phyloP scores from a whole-genome alignment of 1,284 basidiomycete genomes.

The Apiotrichum siamense region DNA sequence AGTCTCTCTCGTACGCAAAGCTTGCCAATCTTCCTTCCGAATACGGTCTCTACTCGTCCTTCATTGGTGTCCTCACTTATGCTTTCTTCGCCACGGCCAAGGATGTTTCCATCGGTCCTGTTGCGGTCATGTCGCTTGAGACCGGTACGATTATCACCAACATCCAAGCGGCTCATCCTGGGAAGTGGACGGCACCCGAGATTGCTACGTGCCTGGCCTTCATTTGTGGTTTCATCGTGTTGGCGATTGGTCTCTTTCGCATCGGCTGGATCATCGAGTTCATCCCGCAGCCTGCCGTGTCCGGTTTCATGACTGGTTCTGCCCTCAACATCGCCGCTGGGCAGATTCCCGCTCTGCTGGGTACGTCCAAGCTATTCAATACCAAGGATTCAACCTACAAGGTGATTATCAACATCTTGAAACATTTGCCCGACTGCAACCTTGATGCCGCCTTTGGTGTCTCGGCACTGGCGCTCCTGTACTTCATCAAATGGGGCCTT shows the following conservation, averaged over 20 bases:
- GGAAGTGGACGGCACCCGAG: constrained; percentile 58
- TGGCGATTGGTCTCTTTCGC: constrained; percentile 84
- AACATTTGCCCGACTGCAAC: constrained; percentile 59
- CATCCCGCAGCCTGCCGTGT: constrained; percentile 71
- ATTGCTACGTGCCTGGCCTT: constrained; percentile 85
- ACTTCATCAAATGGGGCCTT: constrained; percentile 65
- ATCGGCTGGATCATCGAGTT: constrained; percentile 95
- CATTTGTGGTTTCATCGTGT: constrained; percentile 86
- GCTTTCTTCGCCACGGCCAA: constrained; percentile 69
- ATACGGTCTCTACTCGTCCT: constrained; percentile 93
- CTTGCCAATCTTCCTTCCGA: constrained; percentile 78
- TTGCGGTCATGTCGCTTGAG: constrained; percentile 94
- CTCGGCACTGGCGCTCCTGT: constrained; percentile 58
- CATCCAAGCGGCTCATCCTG: constrained; percentile 51
- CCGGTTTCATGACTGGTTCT: constrained; percentile 75
- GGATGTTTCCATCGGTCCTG: constrained; percentile 91
- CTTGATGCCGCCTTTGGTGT: constrained; percentile 89
- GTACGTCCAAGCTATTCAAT: constrained; percentile 65
- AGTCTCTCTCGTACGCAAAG: constrained; percentile 59
- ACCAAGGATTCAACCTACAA: constrained; percentile 77
- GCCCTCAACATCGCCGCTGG: constrained; percentile 80
- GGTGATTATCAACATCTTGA: constrained; percentile 92
- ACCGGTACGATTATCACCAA: constrained; percentile 67
- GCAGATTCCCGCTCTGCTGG: constrained; percentile 80
- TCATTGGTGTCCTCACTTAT: constrained; percentile 60